Percentiles rank a stretch among this genome's conserved stretches.
phyloP scores from a whole-genome alignment of 345 rosid genomes.

The Citrus maxima region DNA sequence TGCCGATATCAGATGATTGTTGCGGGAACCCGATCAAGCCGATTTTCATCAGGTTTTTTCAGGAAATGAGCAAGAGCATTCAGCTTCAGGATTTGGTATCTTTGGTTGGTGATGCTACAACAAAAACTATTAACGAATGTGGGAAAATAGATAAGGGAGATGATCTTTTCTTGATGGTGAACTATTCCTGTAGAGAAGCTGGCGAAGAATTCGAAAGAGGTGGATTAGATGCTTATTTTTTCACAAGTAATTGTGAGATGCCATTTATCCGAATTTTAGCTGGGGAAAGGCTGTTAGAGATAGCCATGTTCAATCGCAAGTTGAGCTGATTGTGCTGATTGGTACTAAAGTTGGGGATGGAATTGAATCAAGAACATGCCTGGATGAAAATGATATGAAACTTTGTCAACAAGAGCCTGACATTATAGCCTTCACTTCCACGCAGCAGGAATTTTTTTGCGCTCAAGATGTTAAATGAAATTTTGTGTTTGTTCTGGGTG shows the following conservation, averaged over 20 bases:
- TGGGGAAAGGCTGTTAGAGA: slow-evolving; percentile 29
- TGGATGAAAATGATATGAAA: slow-evolving; percentile 15
- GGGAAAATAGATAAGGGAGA: neutral
- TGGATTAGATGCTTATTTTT: slow-evolving; percentile 4
- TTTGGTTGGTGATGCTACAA: neutral
- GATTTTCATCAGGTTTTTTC: neutral
- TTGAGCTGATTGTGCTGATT: neutral
- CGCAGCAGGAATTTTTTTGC: neutral
- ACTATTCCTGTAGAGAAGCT: neutral
- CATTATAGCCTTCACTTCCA: neutral
- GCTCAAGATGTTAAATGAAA: neutral
- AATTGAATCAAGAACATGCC: slow-evolving; percentile 25
- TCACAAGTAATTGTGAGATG: slow-evolving; percentile 27
- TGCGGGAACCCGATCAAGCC: slow-evolving; percentile 11
- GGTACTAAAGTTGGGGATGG: slow-evolving; percentile 20
- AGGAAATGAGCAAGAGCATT: neutral
- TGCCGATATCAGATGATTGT: slow-evolving; percentile 10
- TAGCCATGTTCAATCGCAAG: slow-evolving; percentile 3
- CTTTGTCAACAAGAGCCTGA: neutral
- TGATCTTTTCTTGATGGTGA: neutral
- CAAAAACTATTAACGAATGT: neutral
- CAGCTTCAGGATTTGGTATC: neutral
- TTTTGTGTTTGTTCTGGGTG: neutral
- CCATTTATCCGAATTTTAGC: slow-evolving; percentile 26
- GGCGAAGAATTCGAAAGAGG: neutral